These are phyloP conservation scores for Tuber calosporum DNA, from an alignment of 495 filamentous ascomycete species.

Conservation along the genomic window DNA sequence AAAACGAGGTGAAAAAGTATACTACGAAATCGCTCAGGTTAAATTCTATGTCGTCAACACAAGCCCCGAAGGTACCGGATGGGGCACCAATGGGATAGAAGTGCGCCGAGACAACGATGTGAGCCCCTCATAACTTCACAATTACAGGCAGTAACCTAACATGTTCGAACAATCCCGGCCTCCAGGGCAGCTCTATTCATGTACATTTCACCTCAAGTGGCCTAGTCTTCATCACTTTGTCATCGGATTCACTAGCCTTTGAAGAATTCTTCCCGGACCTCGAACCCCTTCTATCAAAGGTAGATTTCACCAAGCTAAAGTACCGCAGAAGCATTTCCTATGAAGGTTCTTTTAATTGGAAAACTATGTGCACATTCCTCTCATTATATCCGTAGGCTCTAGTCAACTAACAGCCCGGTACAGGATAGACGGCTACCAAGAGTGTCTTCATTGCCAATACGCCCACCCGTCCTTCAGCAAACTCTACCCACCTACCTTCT, in stretches of 20 bases:
- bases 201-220: conserved; percentile 52
- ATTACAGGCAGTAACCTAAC: neutral
- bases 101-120: conserved; percentile 42
- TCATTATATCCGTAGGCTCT: neutral
- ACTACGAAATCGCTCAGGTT: conserved; percentile 54
- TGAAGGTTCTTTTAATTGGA: conserved; percentile 57
- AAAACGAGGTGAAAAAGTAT: conserved; percentile 45
- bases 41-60: conserved; percentile 47
- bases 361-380: conserved; percentile 50
- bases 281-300: conserved; percentile 48
- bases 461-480: conserved; percentile 56
- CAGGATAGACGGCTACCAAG: conserved; percentile 58
- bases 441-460: conserved; percentile 59
- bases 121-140: neutral
- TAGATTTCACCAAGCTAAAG: conserved; percentile 54
- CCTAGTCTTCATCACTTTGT: conserved; percentile 52
- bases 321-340: conserved; percentile 54
- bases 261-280: conserved; percentile 53
- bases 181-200: conserved; percentile 42
- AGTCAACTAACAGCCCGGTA: neutral
- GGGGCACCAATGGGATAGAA: conserved; percentile 44
- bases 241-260: conserved; percentile 49
- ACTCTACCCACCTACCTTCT: conserved; percentile 55
- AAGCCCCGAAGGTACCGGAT: conserved; percentile 39
- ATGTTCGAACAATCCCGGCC: conserved; percentile 2